Evolutionary conservation across 495 filamentous ascomycete genomes (phyloP), one percentile per base, ranked within the genome.

Genomic region (Lophiostoma macrostomum): DNA sequence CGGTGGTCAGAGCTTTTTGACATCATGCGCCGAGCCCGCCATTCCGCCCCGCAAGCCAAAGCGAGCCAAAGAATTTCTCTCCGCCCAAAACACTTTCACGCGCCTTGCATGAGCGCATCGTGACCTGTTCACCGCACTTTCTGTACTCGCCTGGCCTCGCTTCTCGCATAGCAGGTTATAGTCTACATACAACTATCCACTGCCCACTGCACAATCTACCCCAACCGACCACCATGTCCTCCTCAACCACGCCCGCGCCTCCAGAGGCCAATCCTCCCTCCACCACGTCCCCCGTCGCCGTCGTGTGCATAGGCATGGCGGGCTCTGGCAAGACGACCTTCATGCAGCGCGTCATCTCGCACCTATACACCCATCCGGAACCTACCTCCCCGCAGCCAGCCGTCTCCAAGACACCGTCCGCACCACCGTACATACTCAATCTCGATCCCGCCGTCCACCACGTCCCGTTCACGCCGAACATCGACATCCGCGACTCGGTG

Each of bases 271-370:
- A 42, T 0, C 7, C 51, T 8, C 8, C 23, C 6, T 20, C 38
- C 6, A 27, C 42, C 12, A 18, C 51, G 11, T 10, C 71, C 44
- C 81, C 84, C 27, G 81, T 86, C 14, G 86, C 87, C 50, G 83
- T 98, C 57, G 88, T 98, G 60, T 96, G 91, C 71, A 81, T 98
- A 11, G 93, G 93, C 75, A 97, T 98, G 93, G 93, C 93, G 60
- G 90, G 91, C 55, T 95, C 90, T 3, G 94, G 93, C 62, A 98
- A 98, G 74, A 96, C 91, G 2, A 97, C 93, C 0, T 97, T 98
- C 69, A 96, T 97, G 90, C 93, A 96, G 64, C 81, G 93, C 61
- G 91, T 97, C 64, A 95, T 94, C 66, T 83, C 91, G 1, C 76
- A 98, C 63, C 82, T 96, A 3, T 89, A 96, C 64, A 76, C 79